These are phyloP conservation scores for Diutina sp. DNA, from an alignment of 1,139 yeast species.

Conservation along the genomic window DNA sequence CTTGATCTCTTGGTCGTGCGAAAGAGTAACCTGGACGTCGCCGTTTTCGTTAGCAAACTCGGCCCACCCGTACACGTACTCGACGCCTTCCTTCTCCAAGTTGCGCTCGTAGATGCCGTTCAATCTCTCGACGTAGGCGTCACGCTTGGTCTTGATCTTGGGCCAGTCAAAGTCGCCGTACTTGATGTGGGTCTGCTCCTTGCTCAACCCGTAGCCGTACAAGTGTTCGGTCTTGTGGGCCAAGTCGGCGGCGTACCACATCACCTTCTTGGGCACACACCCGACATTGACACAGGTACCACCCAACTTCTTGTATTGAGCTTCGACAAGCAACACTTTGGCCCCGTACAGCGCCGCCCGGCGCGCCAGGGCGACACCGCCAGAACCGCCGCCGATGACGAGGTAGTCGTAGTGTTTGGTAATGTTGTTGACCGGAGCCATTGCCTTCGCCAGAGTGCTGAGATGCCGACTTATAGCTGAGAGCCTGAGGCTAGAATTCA, in stretches of 20 bases:
- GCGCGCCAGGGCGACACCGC: slow-evolving; percentile 96
- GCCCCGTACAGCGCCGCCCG: slow-evolving; percentile 94
- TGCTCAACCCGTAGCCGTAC: slow-evolving; percentile 64
- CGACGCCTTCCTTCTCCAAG: slow-evolving; percentile 79
- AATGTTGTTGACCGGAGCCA: slow-evolving; percentile 36
- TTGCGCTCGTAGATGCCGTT: slow-evolving; percentile 91
- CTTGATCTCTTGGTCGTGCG: slow-evolving; percentile 27
- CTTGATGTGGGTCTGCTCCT: slow-evolving; percentile 27
- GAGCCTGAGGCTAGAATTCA: neutral
- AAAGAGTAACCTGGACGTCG: slow-evolving; percentile 59
- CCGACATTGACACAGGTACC: slow-evolving; percentile 99
- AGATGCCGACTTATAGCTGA: neutral
- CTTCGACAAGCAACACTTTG: slow-evolving; percentile 71
- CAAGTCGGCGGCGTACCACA: slow-evolving; percentile 95
- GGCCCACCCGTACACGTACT: slow-evolving; percentile 81
- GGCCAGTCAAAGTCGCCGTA: slow-evolving; percentile 66
- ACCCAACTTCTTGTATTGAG: slow-evolving; percentile 57
- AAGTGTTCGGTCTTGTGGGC: slow-evolving; percentile 69
- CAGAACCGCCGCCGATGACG: slow-evolving; percentile 99
- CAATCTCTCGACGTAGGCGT: slow-evolving; percentile 75
- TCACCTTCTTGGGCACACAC: slow-evolving; percentile 95
- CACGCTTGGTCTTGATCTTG: slow-evolving; percentile 71
- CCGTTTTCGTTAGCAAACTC: slow-evolving; percentile 50
- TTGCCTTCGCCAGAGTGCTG: slow-evolving; percentile 8
- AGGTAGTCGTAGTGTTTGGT: slow-evolving; percentile 68